These are phyloP conservation scores for Bathelium albidoporum DNA, from an alignment of 495 filamentous ascomycete species.

Conservation along the genomic window DNA sequence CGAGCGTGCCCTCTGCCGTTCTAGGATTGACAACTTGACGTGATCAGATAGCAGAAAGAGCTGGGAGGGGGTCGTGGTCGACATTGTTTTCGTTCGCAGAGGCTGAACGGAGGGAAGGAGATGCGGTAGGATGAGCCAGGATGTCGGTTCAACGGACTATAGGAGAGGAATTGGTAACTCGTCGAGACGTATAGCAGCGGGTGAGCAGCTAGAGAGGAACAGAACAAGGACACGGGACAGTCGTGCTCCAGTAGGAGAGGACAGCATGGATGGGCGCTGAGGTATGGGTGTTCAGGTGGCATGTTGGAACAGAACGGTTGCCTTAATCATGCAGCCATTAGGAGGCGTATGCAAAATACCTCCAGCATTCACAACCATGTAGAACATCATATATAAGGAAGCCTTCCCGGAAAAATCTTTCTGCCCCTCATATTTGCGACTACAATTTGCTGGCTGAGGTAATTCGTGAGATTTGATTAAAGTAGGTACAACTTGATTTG, in stretches of 20 bases:
- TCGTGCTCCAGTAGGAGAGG: too few relatives aligned
- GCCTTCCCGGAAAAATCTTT: too few relatives aligned
- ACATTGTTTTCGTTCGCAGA: conserved; percentile 36
- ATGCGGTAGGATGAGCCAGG: conserved; percentile 1
- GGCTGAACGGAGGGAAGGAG: conserved; percentile 5
- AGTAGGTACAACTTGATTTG: too few relatives aligned
- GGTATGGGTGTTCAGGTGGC: neutral
- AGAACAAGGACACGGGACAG: too few relatives aligned
- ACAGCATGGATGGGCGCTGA: neutral
- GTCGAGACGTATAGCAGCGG: neutral
- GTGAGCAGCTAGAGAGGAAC: neutral
- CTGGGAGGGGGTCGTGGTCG: conserved; percentile 41
- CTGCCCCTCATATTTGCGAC: too few relatives aligned
- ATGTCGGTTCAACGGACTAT: neutral
- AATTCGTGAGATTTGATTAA: too few relatives aligned
- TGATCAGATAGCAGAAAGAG: conserved; percentile 68
- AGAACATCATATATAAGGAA: too few relatives aligned
- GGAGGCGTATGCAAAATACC: neutral
- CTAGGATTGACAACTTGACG: conserved; percentile 69
- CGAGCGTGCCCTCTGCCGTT: conserved; percentile 73
- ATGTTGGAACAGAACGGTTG: neutral
- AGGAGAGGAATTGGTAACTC: neutral
- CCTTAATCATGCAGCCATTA: too few relatives aligned
- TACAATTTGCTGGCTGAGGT: too few relatives aligned
- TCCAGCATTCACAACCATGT: too few relatives aligned